Evolutionary conservation across 2,329 filamentous ascomycete species (phyloP), one percentile per base, ranked within the genome.

Genomic region (Botryotinia globosa): DNA sequence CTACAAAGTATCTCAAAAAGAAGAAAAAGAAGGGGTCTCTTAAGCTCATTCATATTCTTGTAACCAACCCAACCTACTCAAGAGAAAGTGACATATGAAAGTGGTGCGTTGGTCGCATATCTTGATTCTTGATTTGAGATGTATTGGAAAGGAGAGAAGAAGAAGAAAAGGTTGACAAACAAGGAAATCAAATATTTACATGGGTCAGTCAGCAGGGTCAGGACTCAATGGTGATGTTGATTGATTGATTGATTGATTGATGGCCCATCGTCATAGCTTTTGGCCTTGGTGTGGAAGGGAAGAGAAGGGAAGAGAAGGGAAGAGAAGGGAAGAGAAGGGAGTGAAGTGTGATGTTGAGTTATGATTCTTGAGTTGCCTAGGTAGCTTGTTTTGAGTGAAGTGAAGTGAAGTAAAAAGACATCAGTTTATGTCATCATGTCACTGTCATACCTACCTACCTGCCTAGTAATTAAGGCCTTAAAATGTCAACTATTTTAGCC

Each of bases 21-120:
- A 14, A 32, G 9, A 32, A 29, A 29, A 42, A 7, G 20, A 29
- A 45, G 18, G 39, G 29, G 10, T 45, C 61, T 45, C 20, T 22
- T 5, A n/a, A n/a, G n/a, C n/a, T n/a, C n/a, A n/a, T n/a, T 14
- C 0, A 37, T 5, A n/a, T 42, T 42, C 37, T 62, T 42, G 10
- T 18, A 22, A 25, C 4, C 22, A 5, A 42, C 42, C 7, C 56
- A 25, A n/a, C 4, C 48, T 51, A n/a, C 48, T 51, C 25, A n/a
- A n/a, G 48, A 54, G 48, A 45, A 64, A 64, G 61, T 64, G 61
- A 63, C 59, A 62, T 62, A 62, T n/a, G 34, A 6, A n/a, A 29
- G 59, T 63, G 39, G 39, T 64, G 61, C 61, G 61, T 64, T 64
- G 39, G 61, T 20, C n/a, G 39, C 61, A 45, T 64, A 64, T 64